phyloP scores from a whole-genome alignment of 495 filamentous ascomycete species.

The Penicillium paradoxum region DNA sequence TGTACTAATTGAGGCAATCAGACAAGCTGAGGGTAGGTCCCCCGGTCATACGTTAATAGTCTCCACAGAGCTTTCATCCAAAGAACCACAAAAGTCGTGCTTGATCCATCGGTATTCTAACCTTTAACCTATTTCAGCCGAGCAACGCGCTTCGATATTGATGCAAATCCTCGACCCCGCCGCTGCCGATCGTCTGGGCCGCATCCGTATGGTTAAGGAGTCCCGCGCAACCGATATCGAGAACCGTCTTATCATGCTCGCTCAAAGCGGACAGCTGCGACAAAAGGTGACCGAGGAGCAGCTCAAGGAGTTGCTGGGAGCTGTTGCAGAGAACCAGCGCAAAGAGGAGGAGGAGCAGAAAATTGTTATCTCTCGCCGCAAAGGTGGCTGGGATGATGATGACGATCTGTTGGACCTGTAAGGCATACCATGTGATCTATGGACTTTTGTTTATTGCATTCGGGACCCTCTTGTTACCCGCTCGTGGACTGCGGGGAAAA shows the following conservation, averaged over 20 bases:
- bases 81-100: neutral
- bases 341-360: slow-evolving; percentile 61
- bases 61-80: neutral
- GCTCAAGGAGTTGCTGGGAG: slow-evolving; percentile 82
- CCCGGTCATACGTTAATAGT: neutral
- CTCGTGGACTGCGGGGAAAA: slow-evolving; percentile 1
- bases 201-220: slow-evolving; percentile 94
- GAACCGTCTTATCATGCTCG: slow-evolving; percentile 87
- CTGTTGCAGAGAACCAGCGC: slow-evolving; percentile 67
- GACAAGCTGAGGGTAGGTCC: slow-evolving; percentile 62
- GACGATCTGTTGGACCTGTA: slow-evolving; percentile 71
- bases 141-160: slow-evolving; percentile 66
- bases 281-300: slow-evolving; percentile 87
- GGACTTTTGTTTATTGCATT: slow-evolving; percentile 4
- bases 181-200: slow-evolving; percentile 85
- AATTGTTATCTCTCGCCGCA: slow-evolving; percentile 78
- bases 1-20: slow-evolving; percentile 16
- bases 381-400: slow-evolving; percentile 82
- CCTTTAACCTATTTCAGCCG: slow-evolving; percentile 22
- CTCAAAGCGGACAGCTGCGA: slow-evolving; percentile 78
- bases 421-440: slow-evolving; percentile 2
- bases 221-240: slow-evolving; percentile 85
- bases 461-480: slow-evolving; percentile 3
- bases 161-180: slow-evolving; percentile 90
- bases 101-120: neutral